Percentiles rank a stretch among this genome's conserved stretches.
These are phyloP conservation scores for Ricinus communis DNA, from an alignment of 345 rosid species.

Conservation along the genomic window DNA sequence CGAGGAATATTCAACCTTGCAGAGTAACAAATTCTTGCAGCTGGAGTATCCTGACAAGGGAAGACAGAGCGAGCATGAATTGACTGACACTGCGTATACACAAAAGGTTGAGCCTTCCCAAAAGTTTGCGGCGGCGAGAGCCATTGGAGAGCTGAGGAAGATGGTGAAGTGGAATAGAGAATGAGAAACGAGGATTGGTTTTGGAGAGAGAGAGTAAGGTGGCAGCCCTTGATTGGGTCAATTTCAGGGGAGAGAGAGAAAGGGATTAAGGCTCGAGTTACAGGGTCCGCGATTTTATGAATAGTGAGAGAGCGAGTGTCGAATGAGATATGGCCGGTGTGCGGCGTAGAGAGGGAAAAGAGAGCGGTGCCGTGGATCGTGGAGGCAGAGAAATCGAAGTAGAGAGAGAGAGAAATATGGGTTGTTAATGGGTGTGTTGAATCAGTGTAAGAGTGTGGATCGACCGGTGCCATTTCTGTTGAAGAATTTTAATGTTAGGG, in stretches of 20 bases:
- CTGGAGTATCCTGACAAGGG: constrained; percentile 96
- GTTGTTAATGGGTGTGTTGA: constrained; percentile 66
- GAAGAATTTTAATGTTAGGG: neutral
- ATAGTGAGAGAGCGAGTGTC: constrained; percentile 71
- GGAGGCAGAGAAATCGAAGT: constrained; percentile 71
- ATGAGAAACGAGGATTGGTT: constrained; percentile 43
- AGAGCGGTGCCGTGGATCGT: constrained; percentile 74
- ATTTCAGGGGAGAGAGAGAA: constrained; percentile 33
- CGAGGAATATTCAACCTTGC: constrained; percentile 63
- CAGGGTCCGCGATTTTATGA: constrained; percentile 43
- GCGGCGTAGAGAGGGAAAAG: constrained; percentile 53
- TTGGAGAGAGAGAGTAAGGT: constrained; percentile 45
- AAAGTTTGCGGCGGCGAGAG: constrained; percentile 72
- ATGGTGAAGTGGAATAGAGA: constrained; percentile 58
- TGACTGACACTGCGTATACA: constrained; percentile 85
- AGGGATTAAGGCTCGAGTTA: constrained; percentile 46
- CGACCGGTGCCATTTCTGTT: constrained; percentile 62
- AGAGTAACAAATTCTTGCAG: constrained; percentile 67
- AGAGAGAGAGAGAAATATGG: constrained; percentile 64
- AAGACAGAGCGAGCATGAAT: constrained; percentile 89
- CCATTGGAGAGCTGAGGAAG: constrained; percentile 93
- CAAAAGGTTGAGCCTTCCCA: constrained; percentile 63
- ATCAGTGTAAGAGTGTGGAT: constrained; percentile 88
- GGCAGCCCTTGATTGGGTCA: constrained; percentile 57
- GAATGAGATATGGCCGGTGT: constrained; percentile 53